These are phyloP conservation scores for Talaromyces rugulosus DNA, from an alignment of 2,329 filamentous ascomycete genomes.

Conservation along the genomic window DNA sequence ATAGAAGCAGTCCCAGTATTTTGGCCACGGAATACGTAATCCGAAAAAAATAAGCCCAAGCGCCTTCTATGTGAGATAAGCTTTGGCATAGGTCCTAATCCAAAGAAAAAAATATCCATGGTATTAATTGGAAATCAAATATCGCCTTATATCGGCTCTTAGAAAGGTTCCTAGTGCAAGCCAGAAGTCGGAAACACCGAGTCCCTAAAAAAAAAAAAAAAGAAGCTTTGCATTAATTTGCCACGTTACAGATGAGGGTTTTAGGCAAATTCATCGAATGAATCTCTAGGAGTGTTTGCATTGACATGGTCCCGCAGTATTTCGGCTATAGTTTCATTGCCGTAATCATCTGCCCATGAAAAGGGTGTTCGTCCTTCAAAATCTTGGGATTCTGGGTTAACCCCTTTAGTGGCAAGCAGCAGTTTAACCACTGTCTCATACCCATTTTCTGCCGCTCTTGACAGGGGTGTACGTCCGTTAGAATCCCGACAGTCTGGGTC, in stretches of 20 bases:
- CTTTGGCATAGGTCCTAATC: too few relatives aligned
- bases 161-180: too few relatives aligned
- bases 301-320: neutral
- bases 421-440: neutral
- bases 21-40: too few relatives aligned
- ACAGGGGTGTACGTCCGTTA: neutral
- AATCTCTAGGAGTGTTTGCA: neutral
- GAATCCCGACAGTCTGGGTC: constrained; percentile 1
- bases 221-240: neutral
- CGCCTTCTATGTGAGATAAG: too few relatives aligned
- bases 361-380: constrained; percentile 3
- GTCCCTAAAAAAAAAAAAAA: too few relatives aligned
- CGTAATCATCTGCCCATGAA: constrained; percentile 1
- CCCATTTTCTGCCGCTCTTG: neutral
- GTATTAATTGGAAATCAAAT: too few relatives aligned
- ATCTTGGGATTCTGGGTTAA: neutral
- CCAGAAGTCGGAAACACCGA: too few relatives aligned
- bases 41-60: too few relatives aligned
- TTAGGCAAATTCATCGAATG: neutral
- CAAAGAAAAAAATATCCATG: too few relatives aligned
- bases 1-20: too few relatives aligned
- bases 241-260: neutral
- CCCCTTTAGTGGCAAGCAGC: neutral
- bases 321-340: neutral
- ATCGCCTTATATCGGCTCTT: too few relatives aligned